phyloP scores from a whole-genome alignment of 1,284 basidiomycete species.

The Erythrobasidium hasegawianum region DNA sequence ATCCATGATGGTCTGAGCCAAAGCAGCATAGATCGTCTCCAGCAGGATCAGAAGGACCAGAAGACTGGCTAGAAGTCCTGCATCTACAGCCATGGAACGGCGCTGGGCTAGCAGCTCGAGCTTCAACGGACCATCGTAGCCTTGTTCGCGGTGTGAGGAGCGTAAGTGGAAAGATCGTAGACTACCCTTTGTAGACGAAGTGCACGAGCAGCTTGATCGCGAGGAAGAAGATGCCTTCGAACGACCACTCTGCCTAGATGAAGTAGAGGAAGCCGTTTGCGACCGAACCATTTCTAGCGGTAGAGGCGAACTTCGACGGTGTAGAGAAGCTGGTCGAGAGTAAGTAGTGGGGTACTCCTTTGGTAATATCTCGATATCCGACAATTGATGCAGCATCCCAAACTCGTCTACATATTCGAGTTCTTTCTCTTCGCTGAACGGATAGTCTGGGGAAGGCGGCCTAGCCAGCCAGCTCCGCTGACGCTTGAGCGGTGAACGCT shows the following conservation, averaged over 20 bases:
- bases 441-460: no score
- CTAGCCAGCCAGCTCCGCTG: no score
- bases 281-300: neutral
- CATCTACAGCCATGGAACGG: neutral
- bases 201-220: conserved; percentile 2
- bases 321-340: no score
- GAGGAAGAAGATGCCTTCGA: neutral
- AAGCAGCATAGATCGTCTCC: neutral
- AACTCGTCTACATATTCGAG: no score
- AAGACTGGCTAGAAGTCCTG: neutral
- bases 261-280: no score
- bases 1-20: neutral
- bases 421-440: no score
- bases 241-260: no score
- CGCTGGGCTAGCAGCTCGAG: neutral
- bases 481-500: no score
- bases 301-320: no score
- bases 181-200: conserved; percentile 1
- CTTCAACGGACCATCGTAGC: conserved; percentile 10
- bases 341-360: no score
- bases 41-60: conserved; percentile 1
- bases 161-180: neutral
- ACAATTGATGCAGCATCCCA: no score
- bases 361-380: no score
- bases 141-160: neutral